phyloP scores from a whole-genome alignment of 139 green algal species.

The Parachlorella kessleri region DNA sequence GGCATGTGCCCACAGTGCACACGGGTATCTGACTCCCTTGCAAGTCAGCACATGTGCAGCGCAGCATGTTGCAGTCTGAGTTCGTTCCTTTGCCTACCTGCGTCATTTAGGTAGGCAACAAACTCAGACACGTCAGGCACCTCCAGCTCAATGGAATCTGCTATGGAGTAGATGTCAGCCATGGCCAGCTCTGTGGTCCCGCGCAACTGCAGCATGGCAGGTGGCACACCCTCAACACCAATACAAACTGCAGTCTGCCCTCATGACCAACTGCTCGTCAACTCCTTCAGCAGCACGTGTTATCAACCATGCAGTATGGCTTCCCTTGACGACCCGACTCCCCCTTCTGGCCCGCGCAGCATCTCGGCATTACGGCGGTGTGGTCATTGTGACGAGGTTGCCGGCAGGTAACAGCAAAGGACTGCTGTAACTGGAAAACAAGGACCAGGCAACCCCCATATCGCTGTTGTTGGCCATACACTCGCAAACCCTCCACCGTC shows the following conservation, averaged over 20 bases:
- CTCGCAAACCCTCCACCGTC: no score
- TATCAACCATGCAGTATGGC: not conserved
- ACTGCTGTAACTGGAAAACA: no score
- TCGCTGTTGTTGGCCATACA: no score
- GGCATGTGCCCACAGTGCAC: no score
- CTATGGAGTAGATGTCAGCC: conserved; percentile 62
- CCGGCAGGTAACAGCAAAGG: no score
- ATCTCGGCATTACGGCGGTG: no score
- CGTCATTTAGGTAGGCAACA: conserved; percentile 78
- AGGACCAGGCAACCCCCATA: not conserved
- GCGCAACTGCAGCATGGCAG: not conserved
- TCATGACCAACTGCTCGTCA: not conserved
- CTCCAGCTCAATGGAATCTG: conserved; percentile 68
- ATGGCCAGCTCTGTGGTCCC: not conserved
- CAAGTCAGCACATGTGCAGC: not conserved
- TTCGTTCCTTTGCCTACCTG: conserved; percentile 53
- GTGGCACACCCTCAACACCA: not conserved
- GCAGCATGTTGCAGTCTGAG: not conserved
- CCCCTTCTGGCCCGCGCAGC: no score
- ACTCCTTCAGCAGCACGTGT: not conserved
- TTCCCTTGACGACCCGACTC: no score
- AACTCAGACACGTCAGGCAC: conserved; percentile 54
- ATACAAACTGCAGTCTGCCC: no score
- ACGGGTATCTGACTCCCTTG: no score
- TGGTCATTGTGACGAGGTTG: no score